These are phyloP conservation scores for Pseudonitzschia multistriata DNA, from an alignment of 108 stramenopile genomes.

Conservation along the genomic window DNA sequence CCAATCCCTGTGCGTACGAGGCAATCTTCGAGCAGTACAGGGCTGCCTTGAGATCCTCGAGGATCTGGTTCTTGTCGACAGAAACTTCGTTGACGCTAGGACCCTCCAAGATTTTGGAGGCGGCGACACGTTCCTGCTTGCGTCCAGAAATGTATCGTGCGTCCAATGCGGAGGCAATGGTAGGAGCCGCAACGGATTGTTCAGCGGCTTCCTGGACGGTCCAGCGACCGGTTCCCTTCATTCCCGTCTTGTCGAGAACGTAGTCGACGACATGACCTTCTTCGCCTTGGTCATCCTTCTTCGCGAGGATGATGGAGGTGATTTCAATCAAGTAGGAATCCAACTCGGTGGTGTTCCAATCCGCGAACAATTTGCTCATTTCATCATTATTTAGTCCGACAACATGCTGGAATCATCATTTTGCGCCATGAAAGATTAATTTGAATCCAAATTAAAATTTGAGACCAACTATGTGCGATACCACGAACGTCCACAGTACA, in stretches of 20 bases:
- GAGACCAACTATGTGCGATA: background rate
- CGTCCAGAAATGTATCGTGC: constrained; percentile 88
- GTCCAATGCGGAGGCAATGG: constrained; percentile 95
- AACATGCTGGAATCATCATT: constrained; percentile 38
- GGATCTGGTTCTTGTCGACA: constrained; percentile 86
- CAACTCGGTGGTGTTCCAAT: constrained; percentile 91
- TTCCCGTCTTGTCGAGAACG: constrained; percentile 97
- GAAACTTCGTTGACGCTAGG: constrained; percentile 59
- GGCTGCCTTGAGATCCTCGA: constrained; percentile 90
- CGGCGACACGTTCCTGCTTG: constrained; percentile 90
- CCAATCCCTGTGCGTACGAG: constrained; percentile 97
- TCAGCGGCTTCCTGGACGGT: constrained; percentile 99
- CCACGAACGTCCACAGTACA: background rate
- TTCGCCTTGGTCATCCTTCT: constrained; percentile 79
- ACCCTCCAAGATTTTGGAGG: constrained; percentile 79
- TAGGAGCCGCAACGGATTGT: constrained; percentile 91
- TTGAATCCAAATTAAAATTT: background rate
- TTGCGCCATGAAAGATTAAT: background rate
- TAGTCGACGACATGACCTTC: constrained; percentile 86
- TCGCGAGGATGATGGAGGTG: constrained; percentile 87
- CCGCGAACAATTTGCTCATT: constrained; percentile 85
- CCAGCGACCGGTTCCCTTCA: constrained; percentile 99
- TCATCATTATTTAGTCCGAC: constrained; percentile 91
- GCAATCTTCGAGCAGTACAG: constrained; percentile 95
- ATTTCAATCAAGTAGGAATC: constrained; percentile 97